These are phyloP conservation scores for Filosporella fistucella DNA, from an alignment of 495 filamentous ascomycete genomes.

Conservation along the genomic window DNA sequence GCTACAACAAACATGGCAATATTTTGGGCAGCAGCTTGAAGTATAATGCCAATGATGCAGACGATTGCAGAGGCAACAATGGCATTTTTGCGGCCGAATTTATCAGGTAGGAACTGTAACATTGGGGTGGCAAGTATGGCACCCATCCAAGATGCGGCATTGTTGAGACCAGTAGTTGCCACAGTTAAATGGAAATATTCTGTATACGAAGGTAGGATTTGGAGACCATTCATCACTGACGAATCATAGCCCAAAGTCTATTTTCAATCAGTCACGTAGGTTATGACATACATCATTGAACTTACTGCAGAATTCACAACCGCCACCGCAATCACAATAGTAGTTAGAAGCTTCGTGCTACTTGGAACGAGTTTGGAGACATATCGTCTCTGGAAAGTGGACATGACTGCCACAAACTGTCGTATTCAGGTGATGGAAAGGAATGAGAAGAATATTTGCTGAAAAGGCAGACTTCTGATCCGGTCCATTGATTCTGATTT, in stretches of 20 bases:
- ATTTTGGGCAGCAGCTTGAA: conserved; percentile 43
- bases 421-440: too few relatives aligned
- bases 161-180: conserved; percentile 12
- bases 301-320: too few relatives aligned
- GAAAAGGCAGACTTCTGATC: too few relatives aligned
- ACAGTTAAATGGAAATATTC: conserved; percentile 43
- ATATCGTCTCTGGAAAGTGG: too few relatives aligned
- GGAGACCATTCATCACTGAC: conserved; percentile 43
- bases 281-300: too few relatives aligned
- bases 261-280: not conserved
- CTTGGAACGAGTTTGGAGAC: too few relatives aligned
- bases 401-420: too few relatives aligned
- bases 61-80: conserved; percentile 36
- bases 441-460: too few relatives aligned
- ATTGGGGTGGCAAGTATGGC: not conserved
- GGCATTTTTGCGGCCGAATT: conserved; percentile 33
- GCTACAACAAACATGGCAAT: conserved; percentile 36
- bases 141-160: conserved; percentile 18
- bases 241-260: conserved; percentile 41
- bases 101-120: conserved; percentile 1
- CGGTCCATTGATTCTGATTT: too few relatives aligned
- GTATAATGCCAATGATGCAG: conserved; percentile 35
- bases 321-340: too few relatives aligned
- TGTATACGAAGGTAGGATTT: conserved; percentile 43
- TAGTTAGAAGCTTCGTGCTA: too few relatives aligned